These are phyloP conservation scores for Blastocrithidia nonstop DNA, from an alignment of 208 protist genomes.

Conservation along the genomic window DNA sequence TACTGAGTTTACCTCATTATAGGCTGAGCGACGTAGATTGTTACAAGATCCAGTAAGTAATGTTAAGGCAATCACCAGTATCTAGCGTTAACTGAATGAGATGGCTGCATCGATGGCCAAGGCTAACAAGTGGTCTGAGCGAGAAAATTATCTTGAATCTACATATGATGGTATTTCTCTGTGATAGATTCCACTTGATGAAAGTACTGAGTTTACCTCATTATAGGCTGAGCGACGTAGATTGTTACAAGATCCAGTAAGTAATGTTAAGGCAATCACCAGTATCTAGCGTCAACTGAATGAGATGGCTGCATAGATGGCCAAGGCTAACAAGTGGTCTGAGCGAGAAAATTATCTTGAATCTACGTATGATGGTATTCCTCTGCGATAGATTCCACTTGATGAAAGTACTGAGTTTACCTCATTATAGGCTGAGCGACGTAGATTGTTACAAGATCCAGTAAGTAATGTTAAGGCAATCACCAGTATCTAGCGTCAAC, in stretches of 20 bases:
- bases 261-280: slow-evolving; percentile 25
- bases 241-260: slow-evolving; percentile 25
- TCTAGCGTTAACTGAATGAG: slow-evolving; percentile 54
- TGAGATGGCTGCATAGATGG: slow-evolving; percentile 44
- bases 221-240: no score
- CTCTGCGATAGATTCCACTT: slow-evolving; percentile 38
- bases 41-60: slow-evolving; percentile 51
- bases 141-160: slow-evolving; percentile 44
- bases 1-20: no score
- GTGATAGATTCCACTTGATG: slow-evolving; percentile 32
- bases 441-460: slow-evolving; percentile 24
- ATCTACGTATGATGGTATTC: slow-evolving; percentile 31
- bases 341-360: slow-evolving; percentile 46
- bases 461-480: slow-evolving; percentile 50
- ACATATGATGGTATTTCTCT: slow-evolving; percentile 48
- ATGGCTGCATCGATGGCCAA: slow-evolving; percentile 36
- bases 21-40: slow-evolving; percentile 30
- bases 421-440: slow-evolving; percentile 44
- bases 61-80: slow-evolving; percentile 33
- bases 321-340: slow-evolving; percentile 21
- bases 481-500: slow-evolving; percentile 32
- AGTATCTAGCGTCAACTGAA: slow-evolving; percentile 49
- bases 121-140: slow-evolving; percentile 33
- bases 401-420: slow-evolving; percentile 40
- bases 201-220: slow-evolving; percentile 40